A percentile compares a stretch with the other conserved stretches of the same genome.
These are phyloP conservation scores for Fusarium sp. DNA, from an alignment of 2,329 filamentous ascomycete genomes.

Conservation along the genomic window DNA sequence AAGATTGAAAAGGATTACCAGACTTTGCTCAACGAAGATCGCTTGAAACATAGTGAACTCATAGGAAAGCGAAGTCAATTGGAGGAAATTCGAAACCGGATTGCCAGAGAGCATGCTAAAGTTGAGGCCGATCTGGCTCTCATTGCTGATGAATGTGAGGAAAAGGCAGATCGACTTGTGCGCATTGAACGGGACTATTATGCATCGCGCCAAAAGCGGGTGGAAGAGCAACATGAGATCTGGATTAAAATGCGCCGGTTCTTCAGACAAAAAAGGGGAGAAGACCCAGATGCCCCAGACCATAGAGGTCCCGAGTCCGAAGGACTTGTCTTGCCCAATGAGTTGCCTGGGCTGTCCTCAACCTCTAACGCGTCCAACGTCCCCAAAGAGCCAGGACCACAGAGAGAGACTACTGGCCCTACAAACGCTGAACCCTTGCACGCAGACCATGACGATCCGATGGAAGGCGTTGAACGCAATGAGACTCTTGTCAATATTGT, in stretches of 20 bases:
- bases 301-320: conserved; percentile 35
- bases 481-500: conserved; percentile 54
- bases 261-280: conserved; percentile 52
- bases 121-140: conserved; percentile 57
- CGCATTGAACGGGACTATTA: conserved; percentile 53
- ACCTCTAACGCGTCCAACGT: conserved; percentile 21
- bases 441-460: conserved; percentile 22
- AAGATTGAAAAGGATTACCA: conserved; percentile 48
- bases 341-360: conserved; percentile 18
- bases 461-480: conserved; percentile 43
- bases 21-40: conserved; percentile 45
- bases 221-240: conserved; percentile 50
- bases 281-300: conserved; percentile 35
- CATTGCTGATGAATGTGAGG: conserved; percentile 50
- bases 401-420: conserved; percentile 9
- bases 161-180: conserved; percentile 53
- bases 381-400: conserved; percentile 1
- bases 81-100: conserved; percentile 46
- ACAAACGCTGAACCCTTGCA: not conserved
- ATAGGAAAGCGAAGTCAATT: conserved; percentile 49
- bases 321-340: conserved; percentile 26
- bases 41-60: conserved; percentile 50
- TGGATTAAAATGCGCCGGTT: conserved; percentile 53
- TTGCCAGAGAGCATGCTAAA: conserved; percentile 52
- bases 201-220: conserved; percentile 47